Evolutionary conservation across 2,329 filamentous ascomycete species (phyloP), one percentile per base, ranked within the genome.

Genomic region (Pezicula neosporulosa): DNA sequence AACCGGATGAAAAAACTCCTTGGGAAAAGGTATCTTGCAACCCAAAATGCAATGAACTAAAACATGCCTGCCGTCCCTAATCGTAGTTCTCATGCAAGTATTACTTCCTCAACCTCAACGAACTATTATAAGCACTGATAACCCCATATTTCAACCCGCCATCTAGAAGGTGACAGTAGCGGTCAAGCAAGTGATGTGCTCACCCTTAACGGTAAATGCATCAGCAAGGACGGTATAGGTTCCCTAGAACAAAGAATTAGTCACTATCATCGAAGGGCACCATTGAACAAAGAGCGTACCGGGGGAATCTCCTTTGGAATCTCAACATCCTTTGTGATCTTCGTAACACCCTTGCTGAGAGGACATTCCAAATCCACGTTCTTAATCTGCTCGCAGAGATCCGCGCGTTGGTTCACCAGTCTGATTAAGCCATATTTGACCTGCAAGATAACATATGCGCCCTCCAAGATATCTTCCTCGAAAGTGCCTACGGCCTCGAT

Each of bases 351-450:
- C 72, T 89, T 82, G 72, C 96, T 77, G 53, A 99, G 80, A 45
- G 94, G 94, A 72, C 94, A 99, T 63, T 89, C 74, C 51, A 97
- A 76, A 63, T 97, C 90, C 42, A 97, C 90, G 60, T 97, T 91
- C 68, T 81, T 77, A 59, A 96, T 82, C 69, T 96, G 87, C 54
- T 97, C 89, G 76, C 94, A 99, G 36, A 97, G 81, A 66, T 96
- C 87, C 63, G 86, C 85, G 60, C 79, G 81, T 59, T 88, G 88
- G 70, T 82, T 89, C 70, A 99, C 83, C 58, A 99, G 81, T 50
- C 85, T 89, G 70, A 99, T 97, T 59, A 96, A 78, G 54, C 93
- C 93, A 70, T 96, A 97, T 75, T 96, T 97, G 73, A 99, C 93
- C 60, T 85, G 81, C 38, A 99, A 70, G 44, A 86, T 77, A 56